phyloP scores from a whole-genome alignment of 2,329 filamentous ascomycete species.

The Penicillium glabrum region DNA sequence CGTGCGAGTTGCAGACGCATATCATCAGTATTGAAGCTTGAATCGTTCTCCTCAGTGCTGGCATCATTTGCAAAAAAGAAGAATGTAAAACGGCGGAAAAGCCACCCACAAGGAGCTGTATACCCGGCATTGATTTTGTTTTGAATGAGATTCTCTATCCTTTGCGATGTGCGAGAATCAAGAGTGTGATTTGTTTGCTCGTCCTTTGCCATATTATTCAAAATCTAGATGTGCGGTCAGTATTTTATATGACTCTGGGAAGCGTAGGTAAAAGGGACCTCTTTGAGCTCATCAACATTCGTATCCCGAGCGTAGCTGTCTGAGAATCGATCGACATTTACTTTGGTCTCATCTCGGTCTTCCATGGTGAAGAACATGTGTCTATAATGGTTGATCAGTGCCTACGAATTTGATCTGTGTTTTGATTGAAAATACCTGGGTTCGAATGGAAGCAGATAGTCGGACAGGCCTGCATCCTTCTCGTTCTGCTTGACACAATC shows the following conservation, averaged over 20 bases:
- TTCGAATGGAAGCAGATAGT: constrained; percentile 65
- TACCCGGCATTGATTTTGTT: constrained; percentile 39
- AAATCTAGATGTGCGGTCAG: constrained; percentile 27
- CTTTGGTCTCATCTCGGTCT: constrained; percentile 55
- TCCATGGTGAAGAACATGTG: constrained; percentile 73
- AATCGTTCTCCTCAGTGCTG: neutral
- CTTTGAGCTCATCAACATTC: constrained; percentile 61
- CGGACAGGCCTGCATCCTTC: constrained; percentile 52
- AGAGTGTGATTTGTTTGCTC: constrained; percentile 35
- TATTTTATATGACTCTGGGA: neutral
- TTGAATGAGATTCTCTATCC: constrained; percentile 59
- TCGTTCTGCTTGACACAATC: constrained; percentile 70
- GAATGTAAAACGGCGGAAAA: constrained; percentile 50
- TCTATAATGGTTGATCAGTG: constrained; percentile 38
- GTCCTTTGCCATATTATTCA: constrained; percentile 41
- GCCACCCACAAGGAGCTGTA: constrained; percentile 42
- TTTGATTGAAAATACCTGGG: constrained; percentile 38
- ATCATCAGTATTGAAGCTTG: neutral
- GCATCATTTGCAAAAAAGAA: constrained; percentile 37
- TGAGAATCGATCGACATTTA: constrained; percentile 71
- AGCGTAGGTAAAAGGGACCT: constrained; percentile 26
- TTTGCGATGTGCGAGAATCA: constrained; percentile 49
- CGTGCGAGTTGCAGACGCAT: constrained; percentile 46
- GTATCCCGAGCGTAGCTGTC: constrained; percentile 81
- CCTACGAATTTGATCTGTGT: neutral